These are phyloP conservation scores for Ophiostoma perfectum DNA, from an alignment of 2,329 filamentous ascomycete species.

Conservation along the genomic window DNA sequence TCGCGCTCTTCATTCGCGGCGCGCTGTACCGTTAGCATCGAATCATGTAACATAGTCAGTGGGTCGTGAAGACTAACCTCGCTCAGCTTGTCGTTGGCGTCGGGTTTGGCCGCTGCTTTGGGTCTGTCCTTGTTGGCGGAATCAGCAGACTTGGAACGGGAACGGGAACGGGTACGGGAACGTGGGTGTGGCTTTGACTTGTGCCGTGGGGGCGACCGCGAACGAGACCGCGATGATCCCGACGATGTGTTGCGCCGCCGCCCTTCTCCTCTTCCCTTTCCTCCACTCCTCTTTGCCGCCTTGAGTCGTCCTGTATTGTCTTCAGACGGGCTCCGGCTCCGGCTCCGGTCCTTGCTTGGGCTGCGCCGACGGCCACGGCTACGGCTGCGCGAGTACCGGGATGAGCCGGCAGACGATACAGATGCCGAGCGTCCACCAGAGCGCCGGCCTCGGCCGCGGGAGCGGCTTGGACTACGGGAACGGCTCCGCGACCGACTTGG, in stretches of 20 bases:
- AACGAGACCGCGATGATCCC: constrained; percentile 42
- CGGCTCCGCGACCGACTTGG: constrained; percentile 41
- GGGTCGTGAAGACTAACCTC: not conserved
- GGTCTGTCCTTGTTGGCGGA: constrained; percentile 44
- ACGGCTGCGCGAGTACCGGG: constrained; percentile 30
- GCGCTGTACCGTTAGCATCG: constrained; percentile 32
- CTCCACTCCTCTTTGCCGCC: not conserved
- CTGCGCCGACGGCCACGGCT: constrained; percentile 27
- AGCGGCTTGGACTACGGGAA: constrained; percentile 45
- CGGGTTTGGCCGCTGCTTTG: constrained; percentile 26
- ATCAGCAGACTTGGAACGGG: constrained; percentile 54
- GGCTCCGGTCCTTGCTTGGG: constrained; percentile 31
- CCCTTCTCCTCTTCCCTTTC: constrained; percentile 14
- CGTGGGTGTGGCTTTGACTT: constrained; percentile 32
- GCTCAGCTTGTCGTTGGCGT: not conserved
- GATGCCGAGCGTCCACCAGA: constrained; percentile 34
- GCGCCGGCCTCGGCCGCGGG: constrained; percentile 39
- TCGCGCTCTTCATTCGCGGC: constrained; percentile 44
- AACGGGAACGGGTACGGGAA: constrained; percentile 36
- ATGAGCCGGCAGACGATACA: constrained; percentile 30
- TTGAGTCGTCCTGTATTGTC: constrained; percentile 3
- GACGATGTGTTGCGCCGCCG: constrained; percentile 46
- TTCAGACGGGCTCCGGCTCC: constrained; percentile 17
- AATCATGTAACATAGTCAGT: too few species aligned
- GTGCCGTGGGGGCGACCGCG: constrained; percentile 1